A percentile compares a stretch with the other conserved stretches of the same genome.
Evolutionary conservation across 768 basidiomycete species (phyloP).

Genomic region (Daedaleopsis sinensis): DNA sequence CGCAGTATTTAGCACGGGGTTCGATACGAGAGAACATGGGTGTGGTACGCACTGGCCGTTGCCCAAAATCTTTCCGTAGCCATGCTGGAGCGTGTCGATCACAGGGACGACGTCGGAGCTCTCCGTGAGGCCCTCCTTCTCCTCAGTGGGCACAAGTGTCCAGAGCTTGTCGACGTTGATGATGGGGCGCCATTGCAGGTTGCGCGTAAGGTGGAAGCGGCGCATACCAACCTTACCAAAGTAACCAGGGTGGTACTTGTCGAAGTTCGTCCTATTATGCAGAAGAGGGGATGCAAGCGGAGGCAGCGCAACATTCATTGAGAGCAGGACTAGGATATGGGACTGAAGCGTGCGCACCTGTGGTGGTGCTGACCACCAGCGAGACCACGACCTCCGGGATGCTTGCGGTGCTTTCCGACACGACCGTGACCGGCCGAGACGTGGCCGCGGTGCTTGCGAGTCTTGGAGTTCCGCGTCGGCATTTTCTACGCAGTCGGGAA

Average conservation of each 20-base stretch:
- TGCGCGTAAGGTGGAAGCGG: slow-evolving; percentile 93
- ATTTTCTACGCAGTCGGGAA: slow-evolving; percentile 51
- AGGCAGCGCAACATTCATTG: neutral
- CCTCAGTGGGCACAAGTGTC: slow-evolving; percentile 83
- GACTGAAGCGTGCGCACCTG: slow-evolving; percentile 57
- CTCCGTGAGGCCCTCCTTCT: slow-evolving; percentile 78
- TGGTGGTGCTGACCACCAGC: slow-evolving; percentile 99
- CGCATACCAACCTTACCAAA: slow-evolving; percentile 99
- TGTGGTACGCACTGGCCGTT: slow-evolving; percentile 75
- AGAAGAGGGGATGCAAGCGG: neutral
- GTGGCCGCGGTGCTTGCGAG: slow-evolving; percentile 99
- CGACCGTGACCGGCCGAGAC: slow-evolving; percentile 99
- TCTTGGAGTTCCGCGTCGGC: slow-evolving; percentile 97
- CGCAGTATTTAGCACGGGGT: neutral
- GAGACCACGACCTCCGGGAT: slow-evolving; percentile 99
- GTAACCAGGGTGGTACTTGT: slow-evolving; percentile 99
- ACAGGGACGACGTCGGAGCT: slow-evolving; percentile 89
- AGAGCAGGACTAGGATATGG: neutral
- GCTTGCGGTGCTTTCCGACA: slow-evolving; percentile 99
- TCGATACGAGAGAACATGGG: neutral
- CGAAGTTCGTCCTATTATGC: slow-evolving; percentile 81
- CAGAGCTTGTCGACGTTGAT: slow-evolving; percentile 99
- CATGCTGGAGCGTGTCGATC: slow-evolving; percentile 82
- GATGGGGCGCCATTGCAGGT: slow-evolving; percentile 88
- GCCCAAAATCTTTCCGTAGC: slow-evolving; percentile 94